Conservation (phyloP, 2,329 filamentous ascomycete genomes). For the Periconia sp. region DNA sequence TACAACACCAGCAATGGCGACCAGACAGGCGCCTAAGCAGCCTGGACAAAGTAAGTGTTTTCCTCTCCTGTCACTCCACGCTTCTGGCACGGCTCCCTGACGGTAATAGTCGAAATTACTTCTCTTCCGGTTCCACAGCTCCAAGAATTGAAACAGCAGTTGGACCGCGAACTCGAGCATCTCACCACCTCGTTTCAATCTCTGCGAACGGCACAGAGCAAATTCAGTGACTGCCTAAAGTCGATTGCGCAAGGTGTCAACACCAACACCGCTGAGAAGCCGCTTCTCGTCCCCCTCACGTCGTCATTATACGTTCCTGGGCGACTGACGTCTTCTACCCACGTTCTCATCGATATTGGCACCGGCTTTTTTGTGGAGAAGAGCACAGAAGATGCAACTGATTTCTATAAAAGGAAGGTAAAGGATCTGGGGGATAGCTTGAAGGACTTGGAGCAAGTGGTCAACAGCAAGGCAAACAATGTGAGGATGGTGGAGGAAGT, state of each 20-base stretch:
- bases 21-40: slow-evolving; percentile 16
- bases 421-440: slow-evolving; percentile 66
- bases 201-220: slow-evolving; percentile 83
- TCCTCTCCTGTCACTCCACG: not conserved
- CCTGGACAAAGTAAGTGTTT: slow-evolving; percentile 29
- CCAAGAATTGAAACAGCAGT: slow-evolving; percentile 88
- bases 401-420: slow-evolving; percentile 70
- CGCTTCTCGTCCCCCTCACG: slow-evolving; percentile 88
- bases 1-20: slow-evolving; percentile 13
- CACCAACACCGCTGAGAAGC: slow-evolving; percentile 49
- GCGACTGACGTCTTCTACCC: slow-evolving; percentile 57
- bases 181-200: slow-evolving; percentile 87
- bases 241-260: slow-evolving; percentile 67
- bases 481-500: slow-evolving; percentile 84
- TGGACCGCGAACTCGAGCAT: slow-evolving; percentile 95
- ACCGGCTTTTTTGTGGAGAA: slow-evolving; percentile 97
- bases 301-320: slow-evolving; percentile 94
- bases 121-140: slow-evolving; percentile 83
- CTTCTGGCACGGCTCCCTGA: slow-evolving; percentile 8
- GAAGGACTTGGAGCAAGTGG: slow-evolving; percentile 67
- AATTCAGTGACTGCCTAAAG: slow-evolving; percentile 86
- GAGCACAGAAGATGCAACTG: slow-evolving; percentile 61
- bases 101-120: slow-evolving; percentile 63
- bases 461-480: slow-evolving; percentile 79
- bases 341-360: slow-evolving; percentile 77